A percentile compares a stretch with the other conserved stretches of the same genome.
Conservation (phyloP, 495 filamentous ascomycete species). For the Talaromyces ruber region DNA sequence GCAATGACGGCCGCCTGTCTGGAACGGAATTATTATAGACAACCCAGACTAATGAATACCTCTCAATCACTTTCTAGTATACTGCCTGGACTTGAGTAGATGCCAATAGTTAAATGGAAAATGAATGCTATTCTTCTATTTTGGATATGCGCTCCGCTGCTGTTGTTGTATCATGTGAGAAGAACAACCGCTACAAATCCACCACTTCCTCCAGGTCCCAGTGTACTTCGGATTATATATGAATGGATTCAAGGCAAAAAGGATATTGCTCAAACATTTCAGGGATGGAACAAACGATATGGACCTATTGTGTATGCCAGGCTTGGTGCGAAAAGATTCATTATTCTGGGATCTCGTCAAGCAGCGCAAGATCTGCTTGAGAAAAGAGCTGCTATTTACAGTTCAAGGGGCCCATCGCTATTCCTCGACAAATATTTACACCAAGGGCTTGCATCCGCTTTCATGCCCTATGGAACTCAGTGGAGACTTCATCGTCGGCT, state of each 20-base stretch:
- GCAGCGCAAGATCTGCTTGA: constrained; percentile 11
- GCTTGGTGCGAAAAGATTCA: constrained; percentile 2
- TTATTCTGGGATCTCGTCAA: constrained; percentile 7
- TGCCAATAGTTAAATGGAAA: not conserved
- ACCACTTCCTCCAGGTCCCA: not conserved
- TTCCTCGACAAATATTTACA: constrained; percentile 9
- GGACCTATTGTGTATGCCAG: constrained; percentile 12
- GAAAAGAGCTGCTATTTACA: constrained; percentile 10
- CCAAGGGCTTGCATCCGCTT: constrained; percentile 10
- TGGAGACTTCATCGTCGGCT: constrained; percentile 1
- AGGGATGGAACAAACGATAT: constrained; percentile 11
- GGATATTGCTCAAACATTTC: not conserved
- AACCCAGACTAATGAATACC: no score
- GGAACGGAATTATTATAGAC: no score
- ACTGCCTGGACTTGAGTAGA: no score
- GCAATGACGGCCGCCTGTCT: no score
- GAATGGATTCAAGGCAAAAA: not conserved
- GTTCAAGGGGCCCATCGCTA: constrained; percentile 10
- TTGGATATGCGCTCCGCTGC: not conserved
- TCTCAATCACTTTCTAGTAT: no score
- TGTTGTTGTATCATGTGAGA: not conserved
- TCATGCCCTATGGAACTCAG: constrained; percentile 7
- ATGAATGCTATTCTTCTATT: not conserved
- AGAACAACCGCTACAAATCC: not conserved
- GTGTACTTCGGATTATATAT: not conserved